Percentiles rank a stretch among this genome's conserved stretches.
These are phyloP conservation scores for Trametes gibbosa DNA, from an alignment of 768 basidiomycete genomes.

Conservation along the genomic window DNA sequence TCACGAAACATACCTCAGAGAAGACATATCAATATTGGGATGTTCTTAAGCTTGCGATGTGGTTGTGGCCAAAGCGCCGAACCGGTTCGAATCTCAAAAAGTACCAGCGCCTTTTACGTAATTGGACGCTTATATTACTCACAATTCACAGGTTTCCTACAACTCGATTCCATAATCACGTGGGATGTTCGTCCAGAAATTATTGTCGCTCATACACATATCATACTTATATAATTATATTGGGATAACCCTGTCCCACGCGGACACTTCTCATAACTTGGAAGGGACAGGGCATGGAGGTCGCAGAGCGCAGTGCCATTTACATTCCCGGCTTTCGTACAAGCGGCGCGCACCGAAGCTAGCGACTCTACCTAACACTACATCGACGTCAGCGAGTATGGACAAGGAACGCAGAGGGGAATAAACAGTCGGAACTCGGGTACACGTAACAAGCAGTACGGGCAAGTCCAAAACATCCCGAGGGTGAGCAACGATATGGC, in stretches of 20 bases:
- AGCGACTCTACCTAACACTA: constrained; percentile 9
- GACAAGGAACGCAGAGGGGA: constrained; percentile 19
- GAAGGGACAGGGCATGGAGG: not conserved
- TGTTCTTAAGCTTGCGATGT: constrained; percentile 9
- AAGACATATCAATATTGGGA: constrained; percentile 11
- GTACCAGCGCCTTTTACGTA: not conserved
- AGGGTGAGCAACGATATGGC: not conserved
- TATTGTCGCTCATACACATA: too few species aligned
- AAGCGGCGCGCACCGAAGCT: not conserved
- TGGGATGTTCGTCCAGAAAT: too few species aligned
- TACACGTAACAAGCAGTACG: not conserved
- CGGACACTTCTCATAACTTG: too few species aligned
- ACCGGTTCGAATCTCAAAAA: constrained; percentile 16
- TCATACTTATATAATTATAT: too few species aligned
- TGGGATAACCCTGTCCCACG: too few species aligned
- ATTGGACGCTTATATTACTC: too few species aligned
- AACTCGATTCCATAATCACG: too few species aligned
- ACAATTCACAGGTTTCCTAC: too few species aligned
- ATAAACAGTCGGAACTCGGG: constrained; percentile 16
- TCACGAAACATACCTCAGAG: constrained; percentile 7
- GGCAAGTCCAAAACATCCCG: constrained; percentile 13
- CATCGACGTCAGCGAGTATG: constrained; percentile 17
- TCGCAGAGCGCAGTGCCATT: constrained; percentile 3
- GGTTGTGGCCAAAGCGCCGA: constrained; percentile 17
- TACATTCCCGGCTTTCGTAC: constrained; percentile 10